Evolutionary conservation across 352 stramenopile genomes (phyloP), one percentile per base, ranked within the genome.

Genomic region (Phytophthora pluvialis): DNA sequence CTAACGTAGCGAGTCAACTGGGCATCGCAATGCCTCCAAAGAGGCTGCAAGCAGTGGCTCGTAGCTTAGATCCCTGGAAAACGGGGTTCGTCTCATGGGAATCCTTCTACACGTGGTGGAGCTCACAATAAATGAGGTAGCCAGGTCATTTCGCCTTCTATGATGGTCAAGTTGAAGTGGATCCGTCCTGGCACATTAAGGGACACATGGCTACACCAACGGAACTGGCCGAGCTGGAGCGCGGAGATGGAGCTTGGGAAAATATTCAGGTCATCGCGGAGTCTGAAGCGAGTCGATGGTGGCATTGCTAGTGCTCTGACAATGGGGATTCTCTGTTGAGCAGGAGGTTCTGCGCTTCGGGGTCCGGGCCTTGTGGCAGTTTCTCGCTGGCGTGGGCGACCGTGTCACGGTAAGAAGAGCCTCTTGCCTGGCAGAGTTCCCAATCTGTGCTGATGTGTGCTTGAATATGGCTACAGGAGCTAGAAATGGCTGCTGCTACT

Each of bases 21-120:
- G 78, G 74, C 0, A 70, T 87, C 15, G 8, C 60, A 4, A 57
- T 81, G 33, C 68, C 67, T 8, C 65, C 75, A 4, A 88, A 84
- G 72, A 73, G 77, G 47, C 61, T 91, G n/a, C 72, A 88, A 18
- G 43, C 49, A 0, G 51, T 79, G 8, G 78, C 78, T 15, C 67
- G 77, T 7, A 73, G 66, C 10, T 63, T 91, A 13, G 82, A 91
- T 51, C 54, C 64, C 0, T 72, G 76, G 39, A 88, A 87, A 54
- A 86, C 58, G 10, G 82, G 82, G 2, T 78, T 72, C 29, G 70
- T 91, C 1, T 72, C 78, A 6, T 91, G 82, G 82, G 78, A 86
- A 51, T 46, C 62, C 5, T 91, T 91, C 45, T 91, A 89, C 61
- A 68, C 70, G 7, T 91, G 82, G 80, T 89, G 82, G 82, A 80